These are phyloP conservation scores for Ilex asprella DNA, from an alignment of 257 asterid species.

Conservation along the genomic window DNA sequence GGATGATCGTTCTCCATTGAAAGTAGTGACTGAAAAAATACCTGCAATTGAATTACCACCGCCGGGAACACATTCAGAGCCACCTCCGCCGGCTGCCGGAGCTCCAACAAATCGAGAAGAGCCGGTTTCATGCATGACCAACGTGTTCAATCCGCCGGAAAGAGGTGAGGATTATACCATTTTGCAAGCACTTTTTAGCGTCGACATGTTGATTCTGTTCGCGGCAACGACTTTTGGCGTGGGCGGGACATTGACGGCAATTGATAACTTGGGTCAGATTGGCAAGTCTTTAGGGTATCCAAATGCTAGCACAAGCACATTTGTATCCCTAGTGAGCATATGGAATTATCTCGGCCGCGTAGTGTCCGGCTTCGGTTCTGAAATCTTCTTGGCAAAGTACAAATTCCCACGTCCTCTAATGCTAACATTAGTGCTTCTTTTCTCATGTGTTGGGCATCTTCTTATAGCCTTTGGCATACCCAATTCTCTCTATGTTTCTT, in stretches of 20 bases:
- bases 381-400: constrained; percentile 29
- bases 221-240: constrained; percentile 34
- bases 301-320: constrained; percentile 28
- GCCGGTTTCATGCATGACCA: constrained; percentile 21
- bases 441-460: constrained; percentile 39
- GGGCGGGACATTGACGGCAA: constrained; percentile 43
- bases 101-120: constrained; percentile 7
- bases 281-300: constrained; percentile 38
- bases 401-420: constrained; percentile 38
- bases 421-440: constrained; percentile 31
- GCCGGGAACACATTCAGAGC: not conserved
- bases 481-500: constrained; percentile 36
- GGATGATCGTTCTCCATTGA: constrained; percentile 4
- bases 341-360: constrained; percentile 48
- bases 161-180: constrained; percentile 41
- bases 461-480: constrained; percentile 37
- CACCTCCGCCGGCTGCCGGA: not conserved
- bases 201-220: constrained; percentile 36
- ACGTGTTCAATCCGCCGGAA: constrained; percentile 32
- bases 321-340: constrained; percentile 43
- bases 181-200: constrained; percentile 35
- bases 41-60: constrained; percentile 2
- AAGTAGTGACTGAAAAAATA: constrained; percentile 13
- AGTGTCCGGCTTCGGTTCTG: constrained; percentile 33
- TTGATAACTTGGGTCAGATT: constrained; percentile 15